Percentiles rank a stretch among this genome's conserved stretches.
phyloP scores from a whole-genome alignment of 148 eudicot genomes.

The Bassia scoparia region DNA sequence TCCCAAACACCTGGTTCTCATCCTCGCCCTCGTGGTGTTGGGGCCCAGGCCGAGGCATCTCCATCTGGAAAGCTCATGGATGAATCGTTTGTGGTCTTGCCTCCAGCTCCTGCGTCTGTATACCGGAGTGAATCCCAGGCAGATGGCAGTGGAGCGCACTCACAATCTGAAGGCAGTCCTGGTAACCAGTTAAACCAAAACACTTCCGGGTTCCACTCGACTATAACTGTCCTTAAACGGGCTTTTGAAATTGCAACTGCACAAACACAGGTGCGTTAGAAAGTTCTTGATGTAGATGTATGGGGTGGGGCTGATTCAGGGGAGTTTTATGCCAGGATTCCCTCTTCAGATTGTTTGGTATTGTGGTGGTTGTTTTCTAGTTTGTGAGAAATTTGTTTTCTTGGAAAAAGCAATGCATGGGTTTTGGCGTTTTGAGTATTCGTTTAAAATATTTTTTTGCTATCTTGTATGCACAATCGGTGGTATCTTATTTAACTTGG shows the following conservation, averaged over 20 bases:
- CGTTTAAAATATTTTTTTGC: not conserved
- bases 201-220: slow-evolving; percentile 80
- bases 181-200: slow-evolving; percentile 52
- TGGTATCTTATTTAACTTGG: not conserved
- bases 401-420: not conserved
- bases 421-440: not conserved
- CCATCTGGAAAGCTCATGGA: slow-evolving; percentile 83
- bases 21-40: slow-evolving; percentile 72
- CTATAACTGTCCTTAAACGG: slow-evolving; percentile 76
- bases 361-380: not conserved
- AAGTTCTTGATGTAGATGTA: not conserved
- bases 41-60: slow-evolving; percentile 48
- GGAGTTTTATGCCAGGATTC: slow-evolving; percentile 1
- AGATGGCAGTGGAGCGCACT: slow-evolving; percentile 55
- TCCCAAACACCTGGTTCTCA: slow-evolving; percentile 56
- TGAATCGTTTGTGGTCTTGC: slow-evolving; percentile 96
- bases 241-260: slow-evolving; percentile 88
- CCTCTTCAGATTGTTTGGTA: slow-evolving; percentile 11
- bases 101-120: slow-evolving; percentile 95
- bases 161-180: slow-evolving; percentile 52
- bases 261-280: slow-evolving; percentile 67
- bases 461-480: not conserved
- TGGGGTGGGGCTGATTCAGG: not conserved
- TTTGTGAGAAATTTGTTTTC: not conserved
- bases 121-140: slow-evolving; percentile 64